A percentile compares a stretch with the other conserved stretches of the same genome.
These are phyloP conservation scores for Trichoderma virens DNA, from an alignment of 495 filamentous ascomycete genomes.

Conservation along the genomic window DNA sequence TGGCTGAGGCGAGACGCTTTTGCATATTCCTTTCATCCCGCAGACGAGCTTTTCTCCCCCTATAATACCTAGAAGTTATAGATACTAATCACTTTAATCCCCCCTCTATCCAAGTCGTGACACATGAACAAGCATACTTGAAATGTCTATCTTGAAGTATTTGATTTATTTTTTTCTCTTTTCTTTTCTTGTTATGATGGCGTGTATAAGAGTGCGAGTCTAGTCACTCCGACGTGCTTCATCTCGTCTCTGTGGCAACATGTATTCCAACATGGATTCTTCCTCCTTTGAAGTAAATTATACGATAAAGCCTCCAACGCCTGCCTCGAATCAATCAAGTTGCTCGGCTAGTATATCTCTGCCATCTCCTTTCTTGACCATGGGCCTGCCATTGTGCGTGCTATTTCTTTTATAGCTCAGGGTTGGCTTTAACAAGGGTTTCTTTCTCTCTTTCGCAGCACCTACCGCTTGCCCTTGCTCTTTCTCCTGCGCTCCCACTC, in stretches of 20 bases:
- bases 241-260: neutral
- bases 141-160: neutral
- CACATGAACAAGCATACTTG: neutral
- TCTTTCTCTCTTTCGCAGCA: neutral
- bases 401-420: neutral
- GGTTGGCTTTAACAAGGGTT: neutral
- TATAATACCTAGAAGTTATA: neutral
- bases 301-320: neutral
- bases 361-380: neutral
- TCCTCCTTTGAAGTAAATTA: neutral
- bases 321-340: neutral
- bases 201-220: neutral
- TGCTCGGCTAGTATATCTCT: neutral
- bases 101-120: neutral
- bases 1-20: neutral
- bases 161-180: too few relatives aligned
- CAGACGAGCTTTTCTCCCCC: neutral
- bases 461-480: constrained; percentile 23
- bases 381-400: neutral
- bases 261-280: neutral
- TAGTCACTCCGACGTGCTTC: neutral
- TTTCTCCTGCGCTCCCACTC: constrained; percentile 42
- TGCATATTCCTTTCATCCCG: neutral
- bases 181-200: neutral
- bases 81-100: neutral